Conservation (phyloP, 495 filamentous ascomycete genomes). For the Neurospora intermedia region DNA sequence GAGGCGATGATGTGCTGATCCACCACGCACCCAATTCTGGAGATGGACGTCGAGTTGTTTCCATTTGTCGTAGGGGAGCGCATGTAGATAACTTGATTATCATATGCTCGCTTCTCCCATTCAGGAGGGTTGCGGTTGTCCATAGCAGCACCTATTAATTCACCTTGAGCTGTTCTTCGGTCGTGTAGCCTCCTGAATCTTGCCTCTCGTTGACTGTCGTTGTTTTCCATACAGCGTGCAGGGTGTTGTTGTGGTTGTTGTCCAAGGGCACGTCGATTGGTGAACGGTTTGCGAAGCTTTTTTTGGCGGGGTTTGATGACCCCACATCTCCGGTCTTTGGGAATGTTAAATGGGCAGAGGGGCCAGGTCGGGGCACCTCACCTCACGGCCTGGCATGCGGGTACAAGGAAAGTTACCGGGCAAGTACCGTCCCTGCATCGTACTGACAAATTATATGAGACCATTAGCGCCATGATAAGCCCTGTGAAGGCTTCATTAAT, state of each 20-base stretch:
- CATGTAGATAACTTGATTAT: neutral
- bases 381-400: neutral
- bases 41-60: neutral
- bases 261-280: neutral
- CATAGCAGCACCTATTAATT: neutral
- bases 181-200: neutral
- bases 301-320: neutral
- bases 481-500: neutral
- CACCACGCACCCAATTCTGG: neutral
- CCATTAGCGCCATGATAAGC: accelerated
- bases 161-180: neutral
- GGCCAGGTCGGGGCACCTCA: neutral
- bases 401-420: neutral
- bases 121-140: neutral
- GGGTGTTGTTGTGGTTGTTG: neutral
- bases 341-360: neutral
- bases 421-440: neutral
- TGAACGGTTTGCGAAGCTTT: neutral
- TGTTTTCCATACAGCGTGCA: neutral
- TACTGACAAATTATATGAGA: neutral
- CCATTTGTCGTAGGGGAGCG: neutral
- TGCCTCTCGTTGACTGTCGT: neutral
- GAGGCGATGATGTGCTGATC: neutral
- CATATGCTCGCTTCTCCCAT: neutral
- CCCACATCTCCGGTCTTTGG: neutral